Percentiles rank a stretch among this genome's conserved stretches.
Evolutionary conservation across 2,329 filamentous ascomycete genomes (phyloP).

Genomic region (Phyllosticta paracitricarpa): DNA sequence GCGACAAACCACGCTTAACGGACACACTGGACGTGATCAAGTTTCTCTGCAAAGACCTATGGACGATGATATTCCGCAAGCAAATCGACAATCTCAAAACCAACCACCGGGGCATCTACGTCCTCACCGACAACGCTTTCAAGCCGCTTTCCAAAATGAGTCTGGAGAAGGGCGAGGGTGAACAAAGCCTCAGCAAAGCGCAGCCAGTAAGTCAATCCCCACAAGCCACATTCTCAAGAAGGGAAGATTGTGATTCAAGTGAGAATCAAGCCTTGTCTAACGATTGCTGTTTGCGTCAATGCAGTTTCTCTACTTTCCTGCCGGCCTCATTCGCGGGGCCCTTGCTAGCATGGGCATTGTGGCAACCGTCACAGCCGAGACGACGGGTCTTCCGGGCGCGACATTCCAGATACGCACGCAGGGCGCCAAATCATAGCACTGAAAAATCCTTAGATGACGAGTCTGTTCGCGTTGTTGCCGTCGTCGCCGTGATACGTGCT

Average conservation of each 20-base stretch:
- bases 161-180: constrained; percentile 43
- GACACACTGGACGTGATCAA: constrained; percentile 95
- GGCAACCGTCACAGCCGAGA: constrained; percentile 85
- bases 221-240: neutral
- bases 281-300: neutral
- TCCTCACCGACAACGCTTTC: constrained; percentile 87
- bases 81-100: constrained; percentile 99
- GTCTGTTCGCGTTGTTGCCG: neutral
- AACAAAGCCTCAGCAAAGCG: constrained; percentile 32
- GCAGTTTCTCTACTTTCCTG: constrained; percentile 94
- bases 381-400: constrained; percentile 72
- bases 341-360: constrained; percentile 84
- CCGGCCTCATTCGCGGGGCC: constrained; percentile 84
- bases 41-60: constrained; percentile 96
- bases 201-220: constrained; percentile 57
- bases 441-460: neutral
- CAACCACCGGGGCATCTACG: constrained; percentile 93
- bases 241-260: neutral
- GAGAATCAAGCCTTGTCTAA: neutral
- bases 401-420: constrained; percentile 94
- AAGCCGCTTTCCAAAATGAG: constrained; percentile 84
- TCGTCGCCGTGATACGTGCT: neutral
- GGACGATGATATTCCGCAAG: constrained; percentile 89
- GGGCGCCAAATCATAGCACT: constrained; percentile 43
- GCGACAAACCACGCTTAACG: constrained; percentile 75